phyloP scores from a whole-genome alignment of 495 filamentous ascomycete species.

The Podospora tetraspora region DNA sequence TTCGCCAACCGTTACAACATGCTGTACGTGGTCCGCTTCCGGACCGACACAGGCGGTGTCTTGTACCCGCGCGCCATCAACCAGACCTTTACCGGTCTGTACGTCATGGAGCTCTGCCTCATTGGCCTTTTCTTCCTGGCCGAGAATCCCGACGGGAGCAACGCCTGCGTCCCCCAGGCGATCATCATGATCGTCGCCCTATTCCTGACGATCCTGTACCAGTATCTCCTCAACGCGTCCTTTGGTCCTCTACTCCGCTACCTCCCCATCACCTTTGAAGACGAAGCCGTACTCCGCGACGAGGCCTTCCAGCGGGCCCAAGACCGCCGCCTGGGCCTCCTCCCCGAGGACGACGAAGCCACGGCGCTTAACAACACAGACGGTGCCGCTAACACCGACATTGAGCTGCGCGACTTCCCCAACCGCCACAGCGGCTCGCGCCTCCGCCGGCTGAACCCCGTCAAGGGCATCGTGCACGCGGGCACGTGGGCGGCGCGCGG shows the following conservation, averaged over 20 bases:
- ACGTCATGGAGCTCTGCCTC: constrained; percentile 88
- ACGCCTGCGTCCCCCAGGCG: constrained; percentile 71
- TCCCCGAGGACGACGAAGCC: constrained; percentile 46
- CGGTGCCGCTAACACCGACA: constrained; percentile 36
- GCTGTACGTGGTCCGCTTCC: constrained; percentile 89
- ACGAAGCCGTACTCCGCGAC: constrained; percentile 84
- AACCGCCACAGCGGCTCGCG: constrained; percentile 18
- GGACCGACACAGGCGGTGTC: constrained; percentile 86
- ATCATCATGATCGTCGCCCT: constrained; percentile 81
- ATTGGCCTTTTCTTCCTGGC: constrained; percentile 90
- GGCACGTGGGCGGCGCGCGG: constrained; percentile 45
- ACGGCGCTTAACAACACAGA: constrained; percentile 11
- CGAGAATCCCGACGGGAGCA: constrained; percentile 51
- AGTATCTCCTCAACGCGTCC: constrained; percentile 74
- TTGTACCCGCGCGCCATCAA: constrained; percentile 92
- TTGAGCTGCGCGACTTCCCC: constrained; percentile 49
- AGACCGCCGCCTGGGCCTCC: constrained; percentile 51
- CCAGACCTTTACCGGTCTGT: constrained; percentile 90
- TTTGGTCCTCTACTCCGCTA: constrained; percentile 85
- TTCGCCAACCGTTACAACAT: constrained; percentile 94
- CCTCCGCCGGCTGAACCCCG: constrained; percentile 35
- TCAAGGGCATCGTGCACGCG: constrained; percentile 42
- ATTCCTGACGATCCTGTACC: constrained; percentile 70
- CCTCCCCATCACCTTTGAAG: constrained; percentile 90
- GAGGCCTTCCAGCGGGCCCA: constrained; percentile 80